A percentile compares a stretch with the other conserved stretches of the same genome.
phyloP scores from a whole-genome alignment of 306 rosid genomes.

The Dalbergia cultrata region DNA sequence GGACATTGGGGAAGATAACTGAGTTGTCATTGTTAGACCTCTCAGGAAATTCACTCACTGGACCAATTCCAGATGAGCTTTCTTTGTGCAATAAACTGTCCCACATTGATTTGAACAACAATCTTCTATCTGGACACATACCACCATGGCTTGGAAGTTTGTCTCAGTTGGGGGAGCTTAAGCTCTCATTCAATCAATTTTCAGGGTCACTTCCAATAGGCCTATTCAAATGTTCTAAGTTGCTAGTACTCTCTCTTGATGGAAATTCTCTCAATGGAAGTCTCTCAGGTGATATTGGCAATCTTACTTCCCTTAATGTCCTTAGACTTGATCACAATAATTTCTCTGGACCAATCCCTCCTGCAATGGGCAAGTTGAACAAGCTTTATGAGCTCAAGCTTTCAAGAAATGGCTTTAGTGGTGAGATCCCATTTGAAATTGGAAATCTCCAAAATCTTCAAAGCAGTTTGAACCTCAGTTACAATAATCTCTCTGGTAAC shows the following conservation, averaged over 20 bases:
- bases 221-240: conserved; percentile 66
- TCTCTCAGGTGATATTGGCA: conserved; percentile 66
- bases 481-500: conserved; percentile 78
- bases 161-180: conserved; percentile 71
- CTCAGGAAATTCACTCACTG: conserved; percentile 75
- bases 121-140: conserved; percentile 67
- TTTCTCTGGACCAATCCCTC: conserved; percentile 75
- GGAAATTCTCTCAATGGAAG: conserved; percentile 77
- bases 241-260: conserved; percentile 71
- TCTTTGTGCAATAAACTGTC: conserved; percentile 72
- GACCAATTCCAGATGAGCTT: conserved; percentile 78
- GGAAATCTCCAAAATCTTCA: conserved; percentile 85
- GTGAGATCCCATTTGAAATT: conserved; percentile 80
- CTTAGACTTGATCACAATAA: conserved; percentile 69
- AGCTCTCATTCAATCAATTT: conserved; percentile 71
- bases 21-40: conserved; percentile 72
- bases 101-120: conserved; percentile 68
- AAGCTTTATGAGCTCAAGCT: conserved; percentile 72
- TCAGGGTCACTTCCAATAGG: conserved; percentile 69
- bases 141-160: conserved; percentile 88
- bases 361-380: conserved; percentile 58
- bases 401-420: conserved; percentile 63
- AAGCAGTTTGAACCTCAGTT: conserved; percentile 75
- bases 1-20: conserved; percentile 67
- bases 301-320: conserved; percentile 66